A percentile compares a stretch with the other conserved stretches of the same genome.
Conservation (phyloP, 2,329 filamentous ascomycete genomes). For the Botrytis elliptica region DNA sequence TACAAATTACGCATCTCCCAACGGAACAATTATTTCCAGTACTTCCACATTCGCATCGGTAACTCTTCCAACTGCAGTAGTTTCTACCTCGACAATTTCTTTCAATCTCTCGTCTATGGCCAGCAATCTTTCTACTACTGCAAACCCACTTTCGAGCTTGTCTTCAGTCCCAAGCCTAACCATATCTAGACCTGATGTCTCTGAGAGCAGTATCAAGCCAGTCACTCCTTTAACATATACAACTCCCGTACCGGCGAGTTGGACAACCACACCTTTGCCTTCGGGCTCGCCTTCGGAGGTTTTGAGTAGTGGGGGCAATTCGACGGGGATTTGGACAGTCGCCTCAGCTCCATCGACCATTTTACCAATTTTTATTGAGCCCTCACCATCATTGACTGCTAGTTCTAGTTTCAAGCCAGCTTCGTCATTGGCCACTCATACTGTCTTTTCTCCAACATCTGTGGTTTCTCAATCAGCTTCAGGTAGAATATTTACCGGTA, state of each 20-base stretch:
- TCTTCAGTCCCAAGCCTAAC: neutral
- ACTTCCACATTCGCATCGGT: neutral
- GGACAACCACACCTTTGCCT: too few relatives aligned
- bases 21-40: neutral
- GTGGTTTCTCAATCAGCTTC: neutral
- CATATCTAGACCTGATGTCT: neutral
- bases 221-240: conserved; percentile 10
- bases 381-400: too few relatives aligned
- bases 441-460: neutral
- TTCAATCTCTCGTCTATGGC: neutral
- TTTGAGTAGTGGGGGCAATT: too few relatives aligned
- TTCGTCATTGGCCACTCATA: neutral
- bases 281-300: too few relatives aligned
- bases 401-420: neutral
- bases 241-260: too few relatives aligned
- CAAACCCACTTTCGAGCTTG: neutral
- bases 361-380: neutral
- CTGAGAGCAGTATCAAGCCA: conserved; percentile 21
- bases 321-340: conserved; percentile 12
- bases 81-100: neutral
- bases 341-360: conserved; percentile 23
- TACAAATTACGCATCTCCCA: neutral
- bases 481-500: conserved; percentile 22
- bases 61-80: conserved; percentile 5
- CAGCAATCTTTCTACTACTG: neutral